Evolutionary conservation across 176 grass and related monocot genomes (phyloP).

Genomic region (Triticum dicoccoides): DNA sequence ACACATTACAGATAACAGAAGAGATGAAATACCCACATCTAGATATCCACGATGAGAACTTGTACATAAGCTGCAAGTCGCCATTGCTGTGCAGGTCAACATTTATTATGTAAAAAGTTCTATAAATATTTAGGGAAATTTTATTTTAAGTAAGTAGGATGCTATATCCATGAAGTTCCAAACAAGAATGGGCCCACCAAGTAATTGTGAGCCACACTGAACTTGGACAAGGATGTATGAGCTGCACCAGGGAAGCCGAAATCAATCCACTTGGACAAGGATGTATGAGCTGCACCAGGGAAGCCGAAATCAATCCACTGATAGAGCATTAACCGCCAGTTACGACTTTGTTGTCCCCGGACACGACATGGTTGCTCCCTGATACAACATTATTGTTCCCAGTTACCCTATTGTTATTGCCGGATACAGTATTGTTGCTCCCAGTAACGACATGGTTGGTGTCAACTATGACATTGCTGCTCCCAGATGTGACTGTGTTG

Average conservation of each 20-base stretch:
- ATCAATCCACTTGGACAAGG: not conserved
- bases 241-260: not conserved
- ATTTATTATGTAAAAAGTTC: not conserved
- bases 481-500: not conserved
- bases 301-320: not conserved
- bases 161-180: not conserved
- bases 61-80: not conserved
- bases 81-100: not conserved
- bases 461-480: not conserved
- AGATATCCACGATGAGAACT: not conserved
- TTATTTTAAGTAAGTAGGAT: not conserved
- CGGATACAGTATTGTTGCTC: not conserved
- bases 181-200: not conserved
- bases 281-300: not conserved
- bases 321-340: not conserved
- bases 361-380: not conserved
- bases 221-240: not conserved
- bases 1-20: not conserved
- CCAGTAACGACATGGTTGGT: not conserved
- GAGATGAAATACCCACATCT: not conserved
- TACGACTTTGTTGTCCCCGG: not conserved
- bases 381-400: not conserved
- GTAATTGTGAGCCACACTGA: not conserved
- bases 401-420: not conserved
- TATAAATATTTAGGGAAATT: not conserved